A percentile compares a stretch with the other conserved stretches of the same genome.
These are phyloP conservation scores for Ascochyta viciae-villosae DNA, from an alignment of 2,329 filamentous ascomycete genomes.

Conservation along the genomic window DNA sequence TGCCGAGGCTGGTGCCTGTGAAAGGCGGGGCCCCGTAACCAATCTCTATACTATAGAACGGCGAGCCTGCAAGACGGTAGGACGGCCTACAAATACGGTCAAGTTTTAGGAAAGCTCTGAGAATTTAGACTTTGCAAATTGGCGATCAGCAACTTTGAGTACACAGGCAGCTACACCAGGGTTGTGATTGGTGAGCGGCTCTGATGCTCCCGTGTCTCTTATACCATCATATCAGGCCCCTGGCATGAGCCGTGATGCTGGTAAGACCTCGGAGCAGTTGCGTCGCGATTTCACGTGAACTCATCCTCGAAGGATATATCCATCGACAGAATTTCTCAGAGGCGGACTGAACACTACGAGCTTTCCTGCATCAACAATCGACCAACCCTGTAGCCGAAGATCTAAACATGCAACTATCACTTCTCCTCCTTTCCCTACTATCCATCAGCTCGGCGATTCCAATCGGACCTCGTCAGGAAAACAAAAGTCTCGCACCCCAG, in stretches of 20 bases:
- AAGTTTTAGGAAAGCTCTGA: not conserved
- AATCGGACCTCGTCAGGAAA: conserved; percentile 4
- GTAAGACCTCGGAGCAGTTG: not conserved
- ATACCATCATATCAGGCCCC: not conserved
- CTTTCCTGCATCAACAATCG: not conserved
- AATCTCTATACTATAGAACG: not conserved
- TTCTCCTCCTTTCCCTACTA: not conserved
- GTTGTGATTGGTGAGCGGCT: not conserved
- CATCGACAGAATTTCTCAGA: not conserved
- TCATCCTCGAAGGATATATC: not conserved
- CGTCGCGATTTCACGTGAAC: not conserved
- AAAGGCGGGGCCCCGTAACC: conserved; percentile 20
- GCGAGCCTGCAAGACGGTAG: not conserved
- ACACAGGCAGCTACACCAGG: not conserved
- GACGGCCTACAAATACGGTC: not conserved
- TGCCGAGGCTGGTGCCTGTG: conserved; percentile 16
- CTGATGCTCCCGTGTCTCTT: not conserved
- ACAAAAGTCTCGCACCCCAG: conserved; percentile 17
- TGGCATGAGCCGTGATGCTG: too few relatives aligned
- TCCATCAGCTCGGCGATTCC: conserved; percentile 1
- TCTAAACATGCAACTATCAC: not conserved
- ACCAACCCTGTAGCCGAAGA: not conserved
- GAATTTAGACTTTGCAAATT: not conserved
- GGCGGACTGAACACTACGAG: not conserved
- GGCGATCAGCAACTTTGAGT: not conserved